Base-by-base conservation (phyloP, 306 rosid species). In the Echinosophora koreensis region DNA sequence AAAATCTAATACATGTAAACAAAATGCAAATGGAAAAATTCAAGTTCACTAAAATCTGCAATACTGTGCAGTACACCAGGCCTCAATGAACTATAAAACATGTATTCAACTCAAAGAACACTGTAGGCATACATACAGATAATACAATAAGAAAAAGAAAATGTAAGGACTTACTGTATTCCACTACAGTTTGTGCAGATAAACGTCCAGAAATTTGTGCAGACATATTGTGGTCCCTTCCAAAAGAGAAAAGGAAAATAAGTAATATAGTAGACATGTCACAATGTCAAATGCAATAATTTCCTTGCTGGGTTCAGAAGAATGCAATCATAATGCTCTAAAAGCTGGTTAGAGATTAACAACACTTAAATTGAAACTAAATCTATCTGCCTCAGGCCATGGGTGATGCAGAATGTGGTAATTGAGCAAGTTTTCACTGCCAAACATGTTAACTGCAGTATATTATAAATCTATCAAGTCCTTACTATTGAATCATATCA, bases 201-300 rank as follows among this genome's bases (percentile, higher is more conserved):
- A 88, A 95, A 95, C 8, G 97, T 92, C 97, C 97, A 95, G 89
- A 90, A 95, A 86, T 90, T 90, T 27, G 97, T 92, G 93, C 97
- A 95, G 28, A 92, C 99, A 89, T 95, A 95, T 76, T 92, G 99
- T 15, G 99, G 99, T 64, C 99, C 99, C 99, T 95, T 96, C 74
- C 59, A 74, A 79, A 11, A 76, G 67, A 68, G 22, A 44, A 66
- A 64, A 69, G 69, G 11, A 58, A 56, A 59, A 73, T 74, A 30
- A 83, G 46, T 68, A 52, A 63, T 55, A 28, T 44, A 62, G 77
- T 28, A 60, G 59, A 65, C 62, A 28, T 61, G 12, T 68, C 9
- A 73, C 50, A 27, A 67, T 34, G 66, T 67, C 46, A 82, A 69
- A 69, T 49, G 67, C 81, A 74, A 78, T 39, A 37, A 62, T 81